Percentiles rank a stretch among this genome's conserved stretches.
Evolutionary conservation across 2,329 filamentous ascomycete genomes (phyloP).

Genomic region (Knufia fluminis): DNA sequence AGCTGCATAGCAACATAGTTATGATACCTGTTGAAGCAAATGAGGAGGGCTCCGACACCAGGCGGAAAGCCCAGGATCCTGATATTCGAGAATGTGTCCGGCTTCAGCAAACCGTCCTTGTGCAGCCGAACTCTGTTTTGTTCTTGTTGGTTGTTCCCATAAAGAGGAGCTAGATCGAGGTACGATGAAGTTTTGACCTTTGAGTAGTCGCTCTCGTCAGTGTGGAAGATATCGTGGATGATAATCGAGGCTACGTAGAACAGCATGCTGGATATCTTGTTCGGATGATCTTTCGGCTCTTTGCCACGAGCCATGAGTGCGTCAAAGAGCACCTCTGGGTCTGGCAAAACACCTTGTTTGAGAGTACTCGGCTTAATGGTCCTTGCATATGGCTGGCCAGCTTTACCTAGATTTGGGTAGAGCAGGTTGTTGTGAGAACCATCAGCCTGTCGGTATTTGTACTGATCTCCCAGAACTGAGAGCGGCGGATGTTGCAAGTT

Average conservation of each 20-base stretch:
- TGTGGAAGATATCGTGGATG: constrained; percentile 52
- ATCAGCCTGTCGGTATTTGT: constrained; percentile 27
- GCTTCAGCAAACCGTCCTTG: constrained; percentile 54
- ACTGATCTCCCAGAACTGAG: constrained; percentile 27
- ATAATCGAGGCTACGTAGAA: constrained; percentile 62
- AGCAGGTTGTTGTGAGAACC: constrained; percentile 41
- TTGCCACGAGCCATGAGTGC: constrained; percentile 52
- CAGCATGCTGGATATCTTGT: constrained; percentile 58
- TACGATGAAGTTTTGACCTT: constrained; percentile 61
- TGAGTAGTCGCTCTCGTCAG: constrained; percentile 50
- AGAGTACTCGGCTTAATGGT: constrained; percentile 46
- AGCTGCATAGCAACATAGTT: constrained; percentile 55
- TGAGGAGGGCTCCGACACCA: constrained; percentile 52
- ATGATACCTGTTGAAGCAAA: constrained; percentile 58
- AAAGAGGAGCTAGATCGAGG: constrained; percentile 59
- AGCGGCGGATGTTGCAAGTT: constrained; percentile 28
- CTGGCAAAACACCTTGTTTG: constrained; percentile 50
- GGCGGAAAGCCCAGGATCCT: constrained; percentile 54
- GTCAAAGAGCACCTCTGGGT: constrained; percentile 56
- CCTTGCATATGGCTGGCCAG: constrained; percentile 55
- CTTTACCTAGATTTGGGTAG: constrained; percentile 51
- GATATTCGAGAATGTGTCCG: constrained; percentile 56
- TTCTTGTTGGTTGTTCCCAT: constrained; percentile 52
- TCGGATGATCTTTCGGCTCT: constrained; percentile 47
- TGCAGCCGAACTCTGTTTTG: constrained; percentile 52